Evolutionary conservation across 495 filamentous ascomycete genomes (phyloP).

Genomic region (Penicillium pulvis): DNA sequence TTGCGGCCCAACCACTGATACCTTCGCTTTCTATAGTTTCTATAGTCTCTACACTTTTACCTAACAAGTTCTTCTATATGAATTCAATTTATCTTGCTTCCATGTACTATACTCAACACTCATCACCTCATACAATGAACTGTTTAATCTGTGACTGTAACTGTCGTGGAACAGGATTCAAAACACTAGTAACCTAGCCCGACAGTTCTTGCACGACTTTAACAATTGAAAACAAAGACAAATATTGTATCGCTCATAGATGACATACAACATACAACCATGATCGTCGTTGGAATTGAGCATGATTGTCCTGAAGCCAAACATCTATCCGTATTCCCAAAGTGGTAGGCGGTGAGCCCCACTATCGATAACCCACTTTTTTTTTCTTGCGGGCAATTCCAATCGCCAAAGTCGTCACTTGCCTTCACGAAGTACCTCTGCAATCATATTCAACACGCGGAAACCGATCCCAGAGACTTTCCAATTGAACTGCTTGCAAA

Average conservation of each 20-base stretch:
- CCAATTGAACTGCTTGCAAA: not conserved
- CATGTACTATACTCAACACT: too few species aligned
- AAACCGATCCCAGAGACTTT: not conserved
- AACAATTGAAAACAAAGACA: not conserved
- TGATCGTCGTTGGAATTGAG: not conserved
- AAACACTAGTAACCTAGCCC: not conserved
- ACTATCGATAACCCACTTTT: slow-evolving; percentile 40
- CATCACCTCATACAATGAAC: not conserved
- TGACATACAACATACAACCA: not conserved
- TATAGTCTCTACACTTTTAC: too few species aligned
- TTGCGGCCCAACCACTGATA: too few species aligned
- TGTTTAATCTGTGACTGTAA: not conserved
- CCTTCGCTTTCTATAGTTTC: too few species aligned
- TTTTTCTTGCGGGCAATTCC: slow-evolving; percentile 20
- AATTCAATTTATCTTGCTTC: not conserved
- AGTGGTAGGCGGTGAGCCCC: slow-evolving; percentile 26
- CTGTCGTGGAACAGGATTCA: not conserved
- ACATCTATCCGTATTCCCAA: not conserved
- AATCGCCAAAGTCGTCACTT: slow-evolving; percentile 11
- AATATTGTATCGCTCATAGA: not conserved
- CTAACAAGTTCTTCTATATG: not conserved
- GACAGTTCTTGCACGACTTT: not conserved
- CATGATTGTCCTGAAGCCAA: not conserved
- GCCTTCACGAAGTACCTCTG: not conserved
- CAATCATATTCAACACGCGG: not conserved